Conservation (phyloP, 1,284 basidiomycete species). For the Tilletia indica region DNA sequence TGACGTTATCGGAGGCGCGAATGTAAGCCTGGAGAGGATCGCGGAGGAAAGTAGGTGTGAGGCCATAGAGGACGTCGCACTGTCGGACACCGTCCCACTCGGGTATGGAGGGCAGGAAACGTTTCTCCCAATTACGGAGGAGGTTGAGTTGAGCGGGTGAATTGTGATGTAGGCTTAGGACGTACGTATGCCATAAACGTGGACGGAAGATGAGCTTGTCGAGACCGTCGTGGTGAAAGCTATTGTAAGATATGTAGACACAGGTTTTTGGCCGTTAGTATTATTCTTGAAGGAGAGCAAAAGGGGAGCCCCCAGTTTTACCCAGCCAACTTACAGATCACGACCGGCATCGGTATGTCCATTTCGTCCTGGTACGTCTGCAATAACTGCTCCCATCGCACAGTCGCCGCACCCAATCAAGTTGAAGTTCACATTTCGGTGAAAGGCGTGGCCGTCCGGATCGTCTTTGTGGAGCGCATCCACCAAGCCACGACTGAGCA, state of each 20-base stretch:
- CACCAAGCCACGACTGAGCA: background rate
- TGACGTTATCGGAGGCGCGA: background rate
- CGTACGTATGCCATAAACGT: constrained; percentile 1
- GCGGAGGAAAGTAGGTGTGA: background rate
- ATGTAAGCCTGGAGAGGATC: background rate
- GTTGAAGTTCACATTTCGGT: background rate
- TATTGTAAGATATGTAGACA: background rate
- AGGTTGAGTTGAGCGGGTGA: background rate
- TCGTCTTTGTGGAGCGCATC: background rate
- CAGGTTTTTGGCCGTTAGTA: background rate
- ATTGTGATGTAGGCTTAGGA: constrained; percentile 9
- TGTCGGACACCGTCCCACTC: constrained; percentile 13
- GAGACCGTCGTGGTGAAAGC: constrained; percentile 16
- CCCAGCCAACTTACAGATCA: background rate
- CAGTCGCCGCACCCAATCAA: constrained; percentile 1
- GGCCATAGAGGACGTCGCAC: constrained; percentile 11
- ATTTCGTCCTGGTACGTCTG: constrained; percentile 1
- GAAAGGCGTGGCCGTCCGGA: background rate
- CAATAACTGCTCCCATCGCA: background rate
- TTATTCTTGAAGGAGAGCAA: background rate
- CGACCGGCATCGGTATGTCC: constrained; percentile 6
- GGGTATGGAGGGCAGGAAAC: constrained; percentile 7
- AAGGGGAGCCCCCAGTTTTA: background rate
- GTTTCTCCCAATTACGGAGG: constrained; percentile 3
- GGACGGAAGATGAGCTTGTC: constrained; percentile 17